Evolutionary conservation across 352 stramenopile genomes (phyloP).

Genomic region (Phytophthora tubulina): DNA sequence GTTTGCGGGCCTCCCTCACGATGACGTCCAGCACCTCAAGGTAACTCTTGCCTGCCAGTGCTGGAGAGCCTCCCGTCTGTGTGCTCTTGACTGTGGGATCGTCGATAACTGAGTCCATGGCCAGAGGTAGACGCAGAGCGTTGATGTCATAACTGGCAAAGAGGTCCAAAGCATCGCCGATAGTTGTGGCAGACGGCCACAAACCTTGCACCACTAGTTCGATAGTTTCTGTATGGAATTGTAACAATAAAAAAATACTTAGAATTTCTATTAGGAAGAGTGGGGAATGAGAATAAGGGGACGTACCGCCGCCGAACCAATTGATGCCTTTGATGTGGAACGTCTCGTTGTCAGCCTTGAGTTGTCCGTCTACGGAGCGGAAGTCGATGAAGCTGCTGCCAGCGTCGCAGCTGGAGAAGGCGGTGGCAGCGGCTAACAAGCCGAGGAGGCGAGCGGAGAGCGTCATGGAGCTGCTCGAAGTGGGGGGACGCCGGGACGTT

Average conservation of each 20-base stretch:
- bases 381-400: slow-evolving; percentile 67
- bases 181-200: slow-evolving; percentile 72
- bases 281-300: not conserved
- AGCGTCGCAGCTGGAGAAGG: slow-evolving; percentile 15
- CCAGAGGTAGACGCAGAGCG: slow-evolving; percentile 67
- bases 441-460: slow-evolving; percentile 4
- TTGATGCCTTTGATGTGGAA: slow-evolving; percentile 81
- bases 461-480: not conserved
- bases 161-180: slow-evolving; percentile 58
- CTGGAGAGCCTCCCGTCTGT: slow-evolving; percentile 53
- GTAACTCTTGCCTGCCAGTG: slow-evolving; percentile 63
- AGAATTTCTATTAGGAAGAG: not conserved
- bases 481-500: slow-evolving; percentile 16
- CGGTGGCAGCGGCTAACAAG: not conserved
- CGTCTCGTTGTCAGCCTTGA: slow-evolving; percentile 62
- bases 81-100: slow-evolving; percentile 54
- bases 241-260: not conserved
- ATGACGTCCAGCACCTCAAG: slow-evolving; percentile 70
- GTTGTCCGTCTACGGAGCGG: slow-evolving; percentile 62
- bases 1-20: slow-evolving; percentile 59
- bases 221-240: slow-evolving; percentile 53
- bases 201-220: slow-evolving; percentile 68
- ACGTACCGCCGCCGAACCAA: slow-evolving; percentile 73
- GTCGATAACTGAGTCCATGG: slow-evolving; percentile 70
- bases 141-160: slow-evolving; percentile 65